A percentile compares a stretch with the other conserved stretches of the same genome.
These are phyloP conservation scores for Amphibolis antarctica DNA, from an alignment of 106 monocot genomes.

Conservation along the genomic window DNA sequence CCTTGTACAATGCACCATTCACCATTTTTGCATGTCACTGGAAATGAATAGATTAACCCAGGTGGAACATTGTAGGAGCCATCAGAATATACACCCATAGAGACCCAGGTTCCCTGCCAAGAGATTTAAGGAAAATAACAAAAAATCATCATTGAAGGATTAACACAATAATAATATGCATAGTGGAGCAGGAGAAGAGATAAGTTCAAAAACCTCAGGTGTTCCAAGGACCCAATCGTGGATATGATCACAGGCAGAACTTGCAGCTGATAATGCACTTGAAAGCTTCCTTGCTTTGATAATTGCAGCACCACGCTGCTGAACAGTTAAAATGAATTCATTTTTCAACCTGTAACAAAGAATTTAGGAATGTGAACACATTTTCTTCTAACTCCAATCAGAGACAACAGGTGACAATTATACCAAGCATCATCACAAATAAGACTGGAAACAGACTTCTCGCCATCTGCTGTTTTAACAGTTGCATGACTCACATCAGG, in stretches of 20 bases:
- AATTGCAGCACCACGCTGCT: slow-evolving; percentile 87
- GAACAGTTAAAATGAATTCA: slow-evolving; percentile 66
- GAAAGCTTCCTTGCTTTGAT: slow-evolving; percentile 80
- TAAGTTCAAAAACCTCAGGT: slow-evolving; percentile 34
- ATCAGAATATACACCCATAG: slow-evolving; percentile 95
- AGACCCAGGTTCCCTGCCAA: slow-evolving; percentile 71
- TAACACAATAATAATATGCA: background rate
- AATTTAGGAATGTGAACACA: background rate
- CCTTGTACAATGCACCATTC: slow-evolving; percentile 76
- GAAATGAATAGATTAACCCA: slow-evolving; percentile 84
- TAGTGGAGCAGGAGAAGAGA: background rate
- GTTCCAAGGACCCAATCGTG: slow-evolving; percentile 91
- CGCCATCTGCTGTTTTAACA: slow-evolving; percentile 14
- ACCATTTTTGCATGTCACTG: slow-evolving; percentile 68
- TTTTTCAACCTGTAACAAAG: slow-evolving; percentile 38
- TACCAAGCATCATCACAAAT: slow-evolving; percentile 26
- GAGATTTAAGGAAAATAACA: background rate
- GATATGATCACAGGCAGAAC: slow-evolving; percentile 82
- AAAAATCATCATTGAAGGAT: background rate
- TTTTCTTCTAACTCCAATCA: background rate
- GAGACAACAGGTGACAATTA: background rate
- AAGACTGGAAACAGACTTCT: slow-evolving; percentile 12
- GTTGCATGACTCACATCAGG: slow-evolving; percentile 29
- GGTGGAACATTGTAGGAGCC: slow-evolving; percentile 78
- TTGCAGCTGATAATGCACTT: slow-evolving; percentile 88